These are phyloP conservation scores for Sarocladiaceae sp. DNA, from an alignment of 2,329 filamentous ascomycete species.

Conservation along the genomic window DNA sequence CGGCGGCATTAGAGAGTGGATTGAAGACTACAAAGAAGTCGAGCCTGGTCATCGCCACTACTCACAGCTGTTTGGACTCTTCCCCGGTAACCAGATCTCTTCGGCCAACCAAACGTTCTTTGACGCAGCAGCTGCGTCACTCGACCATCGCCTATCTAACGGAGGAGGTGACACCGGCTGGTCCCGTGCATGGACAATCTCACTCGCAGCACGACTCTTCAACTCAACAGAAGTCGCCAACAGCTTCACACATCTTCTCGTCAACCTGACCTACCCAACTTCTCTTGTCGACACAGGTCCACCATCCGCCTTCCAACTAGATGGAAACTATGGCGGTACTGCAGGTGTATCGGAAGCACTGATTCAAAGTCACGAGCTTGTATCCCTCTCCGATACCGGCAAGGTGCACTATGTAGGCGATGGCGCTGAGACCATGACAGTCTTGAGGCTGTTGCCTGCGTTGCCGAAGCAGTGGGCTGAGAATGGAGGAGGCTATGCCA, in stretches of 20 bases:
- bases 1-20: conserved; percentile 38
- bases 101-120: conserved; percentile 17
- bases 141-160: conserved; percentile 23
- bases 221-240: conserved; percentile 8
- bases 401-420: conserved; percentile 10
- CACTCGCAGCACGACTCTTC: conserved; percentile 40
- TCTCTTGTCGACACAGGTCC: conserved; percentile 1
- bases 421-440: not conserved
- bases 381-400: not conserved
- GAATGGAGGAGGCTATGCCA: not conserved
- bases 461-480: conserved; percentile 5
- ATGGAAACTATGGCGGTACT: conserved; percentile 45
- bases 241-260: conserved; percentile 21
- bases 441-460: conserved; percentile 6
- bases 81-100: conserved; percentile 31
- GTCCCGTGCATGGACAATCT: conserved; percentile 47
- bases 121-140: conserved; percentile 22
- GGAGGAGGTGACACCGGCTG: conserved; percentile 46
- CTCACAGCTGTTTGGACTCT: conserved; percentile 44
- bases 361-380: conserved; percentile 30
- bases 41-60: conserved; percentile 48
- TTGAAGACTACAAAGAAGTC: conserved; percentile 29
- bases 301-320: conserved; percentile 37
- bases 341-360: conserved; percentile 40
- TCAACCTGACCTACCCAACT: conserved; percentile 29